Evolutionary conservation across 106 monocot genomes (phyloP).

Genomic region (Amphibolis antarctica): DNA sequence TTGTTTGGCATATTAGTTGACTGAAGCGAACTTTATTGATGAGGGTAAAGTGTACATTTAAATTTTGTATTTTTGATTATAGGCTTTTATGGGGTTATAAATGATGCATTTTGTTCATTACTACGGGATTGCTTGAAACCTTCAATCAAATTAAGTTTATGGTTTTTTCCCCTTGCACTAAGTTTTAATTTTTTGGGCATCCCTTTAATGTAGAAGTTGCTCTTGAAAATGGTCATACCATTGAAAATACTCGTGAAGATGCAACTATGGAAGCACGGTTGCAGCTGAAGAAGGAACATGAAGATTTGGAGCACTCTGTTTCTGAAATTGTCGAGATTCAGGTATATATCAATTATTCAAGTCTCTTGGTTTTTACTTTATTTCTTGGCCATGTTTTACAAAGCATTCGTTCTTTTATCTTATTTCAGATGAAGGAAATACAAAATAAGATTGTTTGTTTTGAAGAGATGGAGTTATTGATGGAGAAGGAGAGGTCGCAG

Average conservation of each 20-base stretch:
- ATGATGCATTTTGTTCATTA: too few relatives aligned
- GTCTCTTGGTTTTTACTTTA: not conserved
- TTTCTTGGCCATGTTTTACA: not conserved
- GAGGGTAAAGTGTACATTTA: too few relatives aligned
- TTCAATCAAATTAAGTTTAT: too few relatives aligned
- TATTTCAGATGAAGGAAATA: conserved; percentile 69
- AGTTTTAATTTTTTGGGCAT: not conserved
- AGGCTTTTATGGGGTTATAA: too few relatives aligned
- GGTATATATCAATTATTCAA: conserved; percentile 25
- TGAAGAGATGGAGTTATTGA: conserved; percentile 48
- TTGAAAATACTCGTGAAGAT: conserved; percentile 14
- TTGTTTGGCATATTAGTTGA: too few relatives aligned
- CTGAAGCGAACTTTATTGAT: too few relatives aligned
- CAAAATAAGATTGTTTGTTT: conserved; percentile 56
- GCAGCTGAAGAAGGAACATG: conserved; percentile 52
- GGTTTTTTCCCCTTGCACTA: too few relatives aligned
- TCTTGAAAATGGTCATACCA: conserved; percentile 11
- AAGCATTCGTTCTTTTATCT: not conserved
- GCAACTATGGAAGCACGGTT: conserved; percentile 27
- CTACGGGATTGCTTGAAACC: too few relatives aligned
- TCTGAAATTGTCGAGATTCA: conserved; percentile 57
- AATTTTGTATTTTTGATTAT: too few relatives aligned
- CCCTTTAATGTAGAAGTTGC: conserved; percentile 10
- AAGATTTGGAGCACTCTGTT: conserved; percentile 49
- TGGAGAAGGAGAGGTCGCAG: conserved; percentile 75